phyloP scores from a whole-genome alignment of 2,329 filamentous ascomycete species.

The Alternaria panax region DNA sequence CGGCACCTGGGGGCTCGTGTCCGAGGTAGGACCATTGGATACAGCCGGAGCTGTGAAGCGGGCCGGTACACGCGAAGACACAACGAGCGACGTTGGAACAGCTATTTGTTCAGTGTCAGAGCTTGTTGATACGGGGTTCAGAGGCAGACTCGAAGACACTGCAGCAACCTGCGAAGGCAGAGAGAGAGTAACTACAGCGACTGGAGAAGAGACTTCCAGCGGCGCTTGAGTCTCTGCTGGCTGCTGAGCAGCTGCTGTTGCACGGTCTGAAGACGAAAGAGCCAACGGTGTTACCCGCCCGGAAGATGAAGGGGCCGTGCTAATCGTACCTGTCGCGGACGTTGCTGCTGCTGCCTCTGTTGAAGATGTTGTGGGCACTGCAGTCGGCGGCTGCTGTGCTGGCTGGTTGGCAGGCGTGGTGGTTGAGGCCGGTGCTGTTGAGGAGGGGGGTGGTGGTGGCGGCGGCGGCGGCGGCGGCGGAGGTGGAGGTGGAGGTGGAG shows the following conservation, averaged over 20 bases:
- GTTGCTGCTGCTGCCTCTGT: conserved; percentile 36
- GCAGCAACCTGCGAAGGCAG: conserved; percentile 6
- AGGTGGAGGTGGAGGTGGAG: conserved; percentile 20
- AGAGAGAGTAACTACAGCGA: background rate
- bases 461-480: conserved; percentile 25
- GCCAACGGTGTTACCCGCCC: conserved; percentile 31
- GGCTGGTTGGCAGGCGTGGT: conserved; percentile 20
- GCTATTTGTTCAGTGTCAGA: conserved; percentile 43
- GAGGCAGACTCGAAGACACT: conserved; percentile 18
- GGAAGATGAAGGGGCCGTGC: conserved; percentile 37
- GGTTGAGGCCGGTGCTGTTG: conserved; percentile 22
- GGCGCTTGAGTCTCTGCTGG: conserved; percentile 3
- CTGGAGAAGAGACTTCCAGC: conserved; percentile 3
- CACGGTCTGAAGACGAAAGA: conserved; percentile 28
- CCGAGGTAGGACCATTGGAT: conserved; percentile 22
- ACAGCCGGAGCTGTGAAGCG: conserved; percentile 17
- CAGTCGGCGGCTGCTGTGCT: conserved; percentile 21
- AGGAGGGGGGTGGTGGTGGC: conserved; percentile 24
- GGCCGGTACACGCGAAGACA: conserved; percentile 12
- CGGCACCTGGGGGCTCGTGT: conserved; percentile 22
- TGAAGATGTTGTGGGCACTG: conserved; percentile 33
- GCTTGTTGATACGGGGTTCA: conserved; percentile 33
- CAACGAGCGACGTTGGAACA: conserved; percentile 25
- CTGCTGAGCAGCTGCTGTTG: conserved; percentile 7
- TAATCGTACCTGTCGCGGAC: conserved; percentile 47